phyloP scores from a whole-genome alignment of 2,329 filamentous ascomycete species.

The Parascedosporium putredinis region DNA sequence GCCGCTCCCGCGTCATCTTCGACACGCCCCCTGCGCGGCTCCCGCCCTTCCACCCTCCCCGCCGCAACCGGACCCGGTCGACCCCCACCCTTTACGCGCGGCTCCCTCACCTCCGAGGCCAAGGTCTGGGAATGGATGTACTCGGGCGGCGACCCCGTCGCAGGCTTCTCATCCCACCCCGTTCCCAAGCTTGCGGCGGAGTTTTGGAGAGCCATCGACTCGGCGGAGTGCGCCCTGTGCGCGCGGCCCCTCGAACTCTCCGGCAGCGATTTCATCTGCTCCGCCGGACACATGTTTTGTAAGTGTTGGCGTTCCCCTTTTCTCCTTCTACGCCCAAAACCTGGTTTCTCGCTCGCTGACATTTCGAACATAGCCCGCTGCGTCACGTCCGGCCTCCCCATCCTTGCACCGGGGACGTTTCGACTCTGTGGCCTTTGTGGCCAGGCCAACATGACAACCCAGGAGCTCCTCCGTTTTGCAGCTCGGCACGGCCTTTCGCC shows the following conservation, averaged over 20 bases:
- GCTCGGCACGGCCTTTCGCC: slow-evolving; percentile 18
- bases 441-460: slow-evolving; percentile 21
- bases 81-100: too few species aligned
- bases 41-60: background rate
- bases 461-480: slow-evolving; percentile 31
- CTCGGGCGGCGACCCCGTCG: slow-evolving; percentile 35
- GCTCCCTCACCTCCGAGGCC: slow-evolving; percentile 40
- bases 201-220: slow-evolving; percentile 1
- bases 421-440: slow-evolving; percentile 44
- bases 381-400: slow-evolving; percentile 41
- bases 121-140: slow-evolving; percentile 50
- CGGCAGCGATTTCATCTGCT: slow-evolving; percentile 27
- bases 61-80: background rate
- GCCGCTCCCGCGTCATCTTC: slow-evolving; percentile 26
- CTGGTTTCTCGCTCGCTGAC: background rate
- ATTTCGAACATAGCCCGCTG: slow-evolving; percentile 39
- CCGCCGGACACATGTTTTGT: slow-evolving; percentile 30
- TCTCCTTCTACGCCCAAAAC: background rate
- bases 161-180: slow-evolving; percentile 24
- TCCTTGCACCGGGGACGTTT: slow-evolving; percentile 42
- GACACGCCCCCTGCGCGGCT: slow-evolving; percentile 9
- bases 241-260: slow-evolving; percentile 21
- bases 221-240: slow-evolving; percentile 24
- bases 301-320: slow-evolving; percentile 12
- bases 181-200: slow-evolving; percentile 5